A percentile compares a stretch with the other conserved stretches of the same genome.
These are phyloP conservation scores for Exophiala calicioides DNA, from an alignment of 2,329 filamentous ascomycete species.

Conservation along the genomic window DNA sequence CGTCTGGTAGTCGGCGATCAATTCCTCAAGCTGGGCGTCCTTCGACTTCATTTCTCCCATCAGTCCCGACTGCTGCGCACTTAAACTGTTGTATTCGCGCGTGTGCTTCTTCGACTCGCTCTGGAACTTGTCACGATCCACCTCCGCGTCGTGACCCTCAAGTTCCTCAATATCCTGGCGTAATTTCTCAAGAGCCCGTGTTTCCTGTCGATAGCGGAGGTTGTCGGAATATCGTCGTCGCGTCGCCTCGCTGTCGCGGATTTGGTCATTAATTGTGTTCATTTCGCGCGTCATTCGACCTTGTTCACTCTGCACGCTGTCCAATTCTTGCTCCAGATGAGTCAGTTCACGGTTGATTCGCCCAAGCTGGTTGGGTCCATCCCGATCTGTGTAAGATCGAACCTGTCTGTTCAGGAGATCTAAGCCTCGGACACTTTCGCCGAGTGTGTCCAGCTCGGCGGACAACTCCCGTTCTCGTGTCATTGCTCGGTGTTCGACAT, in stretches of 20 bases:
- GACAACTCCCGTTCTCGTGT: slow-evolving; percentile 71
- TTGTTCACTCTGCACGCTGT: slow-evolving; percentile 67
- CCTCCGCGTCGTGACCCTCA: slow-evolving; percentile 75
- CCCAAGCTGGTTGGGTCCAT: slow-evolving; percentile 70
- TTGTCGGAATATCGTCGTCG: slow-evolving; percentile 90
- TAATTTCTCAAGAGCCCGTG: slow-evolving; percentile 67
- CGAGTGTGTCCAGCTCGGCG: slow-evolving; percentile 69
- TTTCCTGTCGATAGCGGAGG: slow-evolving; percentile 76
- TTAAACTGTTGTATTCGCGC: slow-evolving; percentile 65
- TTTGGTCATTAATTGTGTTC: slow-evolving; percentile 75
- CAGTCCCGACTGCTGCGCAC: slow-evolving; percentile 71
- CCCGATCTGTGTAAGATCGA: slow-evolving; percentile 72
- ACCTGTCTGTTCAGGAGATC: slow-evolving; percentile 76
- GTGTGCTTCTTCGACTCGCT: slow-evolving; percentile 69
- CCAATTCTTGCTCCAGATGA: slow-evolving; percentile 65
- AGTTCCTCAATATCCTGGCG: slow-evolving; percentile 71
- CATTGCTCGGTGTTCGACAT: slow-evolving; percentile 70
- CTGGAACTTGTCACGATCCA: slow-evolving; percentile 75
- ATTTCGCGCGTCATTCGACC: slow-evolving; percentile 66
- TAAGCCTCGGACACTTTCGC: slow-evolving; percentile 74
- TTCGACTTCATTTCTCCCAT: slow-evolving; percentile 80
- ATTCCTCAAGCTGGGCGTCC: slow-evolving; percentile 72
- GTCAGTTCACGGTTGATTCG: slow-evolving; percentile 70
- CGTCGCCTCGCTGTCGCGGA: slow-evolving; percentile 76
- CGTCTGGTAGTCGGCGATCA: slow-evolving; percentile 77